Evolutionary conservation across 768 basidiomycete genomes (phyloP), one percentile per base, ranked within the genome.

Genomic region (Boletus sp.): DNA sequence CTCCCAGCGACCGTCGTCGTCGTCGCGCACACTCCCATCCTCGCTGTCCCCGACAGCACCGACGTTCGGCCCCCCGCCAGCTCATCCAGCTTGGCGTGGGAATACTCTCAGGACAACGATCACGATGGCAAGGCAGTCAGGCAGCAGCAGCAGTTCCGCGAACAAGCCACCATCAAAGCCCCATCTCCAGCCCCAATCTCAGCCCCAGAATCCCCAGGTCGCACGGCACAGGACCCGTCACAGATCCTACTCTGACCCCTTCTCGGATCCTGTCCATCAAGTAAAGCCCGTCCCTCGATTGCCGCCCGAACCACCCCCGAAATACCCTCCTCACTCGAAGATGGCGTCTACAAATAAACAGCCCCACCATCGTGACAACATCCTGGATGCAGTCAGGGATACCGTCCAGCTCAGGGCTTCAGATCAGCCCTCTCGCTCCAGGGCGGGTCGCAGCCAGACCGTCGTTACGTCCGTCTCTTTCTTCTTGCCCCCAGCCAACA

Each of bases 321-420:
- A 72, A 68, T 53, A 54, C 23, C 58, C 67, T 23, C 56, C 54
- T 9, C 60, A 64, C 6, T 40, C 60, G 50, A 71, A 51, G 63
- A 68, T 65, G 60, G 14, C 72, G 57, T 14, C 61, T 59, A 39
- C 60, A 45, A 53, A 55, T 50, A 74, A 74, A 45, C 72, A 71
- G 17, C 62, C 60, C 32, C 63, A 62, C 19, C 72, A 72, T 56
- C 64, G 74, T 38, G 69, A 72, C 55, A 68, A 77, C 58, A 79
- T 85, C 71, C 65, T 77, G 52, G 83, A 88, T 33, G 82, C 87
- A 40, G 81, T 88, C 59, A 78, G 83, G 59, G 85, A 90, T 56
- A 85, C 87, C 47, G 85, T 88, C 23, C 77, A 78, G 53, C 72
- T 86, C 61, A 79, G 77, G 46, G 67, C 73, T 38, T 62, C 73